A percentile compares a stretch with the other conserved stretches of the same genome.
Evolutionary conservation across 1,284 basidiomycete genomes (phyloP).

Genomic region (Tilletia indica): DNA sequence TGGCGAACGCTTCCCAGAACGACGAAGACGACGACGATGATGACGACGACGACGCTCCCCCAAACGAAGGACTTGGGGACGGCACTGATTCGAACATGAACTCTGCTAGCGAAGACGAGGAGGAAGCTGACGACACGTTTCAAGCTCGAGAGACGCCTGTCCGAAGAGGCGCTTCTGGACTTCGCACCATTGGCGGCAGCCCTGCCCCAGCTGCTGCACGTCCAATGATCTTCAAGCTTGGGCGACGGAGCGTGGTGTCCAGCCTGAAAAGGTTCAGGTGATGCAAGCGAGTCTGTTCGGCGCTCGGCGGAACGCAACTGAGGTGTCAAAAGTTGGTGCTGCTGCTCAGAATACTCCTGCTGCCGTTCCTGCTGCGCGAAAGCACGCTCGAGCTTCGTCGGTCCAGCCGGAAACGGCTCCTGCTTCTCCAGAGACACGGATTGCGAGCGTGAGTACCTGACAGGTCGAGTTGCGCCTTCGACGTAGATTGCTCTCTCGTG

Average conservation of each 20-base stretch:
- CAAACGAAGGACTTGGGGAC: no score
- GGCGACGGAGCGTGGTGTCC: slow-evolving; percentile 21
- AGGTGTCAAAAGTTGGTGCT: no score
- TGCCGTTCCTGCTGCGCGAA: neutral
- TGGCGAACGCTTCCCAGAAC: neutral
- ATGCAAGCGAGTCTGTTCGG: slow-evolving; percentile 57
- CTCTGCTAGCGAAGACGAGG: no score
- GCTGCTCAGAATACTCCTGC: neutral
- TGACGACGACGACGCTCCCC: neutral
- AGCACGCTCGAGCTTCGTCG: neutral
- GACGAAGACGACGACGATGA: slow-evolving; percentile 20
- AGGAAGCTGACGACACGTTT: no score
- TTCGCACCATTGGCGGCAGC: slow-evolving; percentile 30
- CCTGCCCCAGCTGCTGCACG: neutral
- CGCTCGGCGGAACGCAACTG: neutral
- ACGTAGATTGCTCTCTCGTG: no score
- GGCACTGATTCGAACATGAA: no score
- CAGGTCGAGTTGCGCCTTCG: no score
- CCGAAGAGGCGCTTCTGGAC: neutral
- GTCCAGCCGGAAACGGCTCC: slow-evolving; percentile 4
- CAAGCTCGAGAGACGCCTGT: neutral
- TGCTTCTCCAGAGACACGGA: neutral
- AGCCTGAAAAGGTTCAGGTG: slow-evolving; percentile 50
- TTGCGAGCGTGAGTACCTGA: no score
- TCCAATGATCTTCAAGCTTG: neutral